Evolutionary conservation across 148 eudicot genomes (phyloP), one percentile per base, ranked within the genome.

Genomic region (Chenopodium quinoa): DNA sequence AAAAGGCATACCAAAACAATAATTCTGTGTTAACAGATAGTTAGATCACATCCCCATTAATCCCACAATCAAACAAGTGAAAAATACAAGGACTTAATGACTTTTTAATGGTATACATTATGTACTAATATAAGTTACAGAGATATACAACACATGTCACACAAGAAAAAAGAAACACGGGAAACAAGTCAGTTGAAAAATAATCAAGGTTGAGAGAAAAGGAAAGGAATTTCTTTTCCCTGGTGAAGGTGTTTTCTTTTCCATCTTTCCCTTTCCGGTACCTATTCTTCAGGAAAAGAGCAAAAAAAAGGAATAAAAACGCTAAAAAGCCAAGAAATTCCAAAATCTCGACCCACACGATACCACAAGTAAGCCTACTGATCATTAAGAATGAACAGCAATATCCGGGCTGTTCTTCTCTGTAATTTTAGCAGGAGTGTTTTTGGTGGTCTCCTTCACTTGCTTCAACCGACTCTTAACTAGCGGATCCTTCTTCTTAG

Each of bases 341-440:
- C 73, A 31, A 79, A 71, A 77, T 76, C 58, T 68, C 34, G 34
- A 78, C 63, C 50, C 78, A 69, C 73, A 73, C 63, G 68, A 81
- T 67, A 54, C 54, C 76, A 77, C 48, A 75, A 78, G 72, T 60
- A 65, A 70, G 56, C 80, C 66, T 78, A 82, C 75, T 54, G 67
- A 75, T 7, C 67, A 86, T 88, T 84, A 88, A 29, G 89, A 90
- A 34, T 84, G 85, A 83, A 90, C 93, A 67, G 91, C 70, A n/a
- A 89, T 87, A 60, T 89, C 89, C 7, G 93, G 79, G 82, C 47
- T 82, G 20, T 75, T 70, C 82, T 85, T 85, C 72, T 87, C 89
- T 29, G 87, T 80, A 56, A 88, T 89, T 79, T 77, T 87, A 73
- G 89, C 63, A 47, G 86, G 76, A 23, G 88, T 27, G 78, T 84